A percentile compares a stretch with the other conserved stretches of the same genome.
These are phyloP conservation scores for Vitis hybrid DNA, from an alignment of 177 flowering plant species.

Conservation along the genomic window DNA sequence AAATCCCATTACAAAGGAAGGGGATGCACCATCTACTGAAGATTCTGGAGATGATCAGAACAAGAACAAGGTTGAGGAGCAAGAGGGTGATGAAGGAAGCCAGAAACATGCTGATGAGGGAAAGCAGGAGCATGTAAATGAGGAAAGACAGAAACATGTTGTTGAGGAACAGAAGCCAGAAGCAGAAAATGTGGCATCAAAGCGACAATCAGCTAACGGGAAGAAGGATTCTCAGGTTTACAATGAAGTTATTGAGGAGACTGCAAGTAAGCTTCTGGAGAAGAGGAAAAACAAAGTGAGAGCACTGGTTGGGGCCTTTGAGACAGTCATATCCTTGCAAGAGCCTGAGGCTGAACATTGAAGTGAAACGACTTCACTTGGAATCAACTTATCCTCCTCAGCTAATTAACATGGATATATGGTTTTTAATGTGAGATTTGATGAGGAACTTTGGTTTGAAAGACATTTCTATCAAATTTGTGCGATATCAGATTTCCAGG, in stretches of 20 bases:
- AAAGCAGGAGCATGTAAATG: neutral
- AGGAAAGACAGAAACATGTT: neutral
- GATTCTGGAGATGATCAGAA: neutral
- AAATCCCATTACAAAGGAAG: neutral
- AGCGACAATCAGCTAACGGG: constrained; percentile 1
- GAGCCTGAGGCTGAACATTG: no score
- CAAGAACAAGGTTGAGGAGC: neutral
- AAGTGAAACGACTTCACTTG: no score
- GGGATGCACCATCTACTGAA: neutral
- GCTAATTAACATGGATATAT: no score
- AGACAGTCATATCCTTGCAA: constrained; percentile 30
- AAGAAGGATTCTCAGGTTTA: constrained; percentile 25
- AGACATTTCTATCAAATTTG: no score
- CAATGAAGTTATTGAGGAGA: constrained; percentile 43
- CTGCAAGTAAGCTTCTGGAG: constrained; percentile 36
- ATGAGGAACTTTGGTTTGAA: no score
- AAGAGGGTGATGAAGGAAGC: constrained; percentile 2
- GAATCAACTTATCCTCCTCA: no score
- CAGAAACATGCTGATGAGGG: constrained; percentile 1
- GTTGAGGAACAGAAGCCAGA: constrained; percentile 17
- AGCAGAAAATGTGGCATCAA: neutral
- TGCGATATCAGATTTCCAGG: no score
- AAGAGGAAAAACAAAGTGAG: constrained; percentile 39
- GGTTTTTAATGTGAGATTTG: no score
- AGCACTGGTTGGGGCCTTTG: constrained; percentile 45